phyloP scores from a whole-genome alignment of 1,284 basidiomycete species.

The Malassezia vespertilionis region DNA sequence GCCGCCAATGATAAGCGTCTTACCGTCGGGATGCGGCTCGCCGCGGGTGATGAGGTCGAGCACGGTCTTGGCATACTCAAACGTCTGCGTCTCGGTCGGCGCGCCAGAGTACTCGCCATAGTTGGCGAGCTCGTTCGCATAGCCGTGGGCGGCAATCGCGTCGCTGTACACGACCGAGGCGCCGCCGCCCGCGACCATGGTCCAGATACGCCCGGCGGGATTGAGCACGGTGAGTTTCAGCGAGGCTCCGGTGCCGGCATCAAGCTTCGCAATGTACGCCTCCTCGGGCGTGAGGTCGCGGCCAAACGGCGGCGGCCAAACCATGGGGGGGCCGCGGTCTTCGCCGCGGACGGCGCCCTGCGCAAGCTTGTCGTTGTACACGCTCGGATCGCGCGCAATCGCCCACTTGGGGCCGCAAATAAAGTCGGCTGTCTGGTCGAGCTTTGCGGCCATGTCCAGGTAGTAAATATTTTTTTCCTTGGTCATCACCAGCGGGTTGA shows the following conservation, averaged over 20 bases:
- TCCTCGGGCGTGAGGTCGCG: conserved; percentile 97
- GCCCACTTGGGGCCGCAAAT: conserved; percentile 98
- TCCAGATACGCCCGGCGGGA: conserved; percentile 89
- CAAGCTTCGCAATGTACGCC: conserved; percentile 96
- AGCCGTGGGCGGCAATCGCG: conserved; percentile 92
- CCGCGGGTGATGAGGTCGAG: conserved; percentile 86
- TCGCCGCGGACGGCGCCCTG: conserved; percentile 47
- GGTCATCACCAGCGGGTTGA: conserved; percentile 93
- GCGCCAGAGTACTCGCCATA: conserved; percentile 99
- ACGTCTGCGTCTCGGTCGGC: conserved; percentile 94
- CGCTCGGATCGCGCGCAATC: conserved; percentile 76
- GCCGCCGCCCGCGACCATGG: conserved; percentile 88
- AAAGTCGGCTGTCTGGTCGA: conserved; percentile 91
- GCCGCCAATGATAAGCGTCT: conserved; percentile 98
- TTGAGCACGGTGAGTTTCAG: conserved; percentile 96
- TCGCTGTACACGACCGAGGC: conserved; percentile 71
- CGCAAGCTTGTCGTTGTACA: conserved; percentile 51
- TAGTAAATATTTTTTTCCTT: conserved; percentile 80
- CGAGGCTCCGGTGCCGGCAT: conserved; percentile 90
- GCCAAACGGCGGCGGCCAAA: conserved; percentile 94
- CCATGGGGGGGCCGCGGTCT: conserved; percentile 75
- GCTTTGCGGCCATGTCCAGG: conserved; percentile 99
- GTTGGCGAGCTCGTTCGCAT: conserved; percentile 93
- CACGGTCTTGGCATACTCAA: conserved; percentile 98
- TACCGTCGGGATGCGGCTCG: conserved; percentile 55